phyloP scores from a whole-genome alignment of 2,329 filamentous ascomycete species.

The Rachicladosporium sp. region DNA sequence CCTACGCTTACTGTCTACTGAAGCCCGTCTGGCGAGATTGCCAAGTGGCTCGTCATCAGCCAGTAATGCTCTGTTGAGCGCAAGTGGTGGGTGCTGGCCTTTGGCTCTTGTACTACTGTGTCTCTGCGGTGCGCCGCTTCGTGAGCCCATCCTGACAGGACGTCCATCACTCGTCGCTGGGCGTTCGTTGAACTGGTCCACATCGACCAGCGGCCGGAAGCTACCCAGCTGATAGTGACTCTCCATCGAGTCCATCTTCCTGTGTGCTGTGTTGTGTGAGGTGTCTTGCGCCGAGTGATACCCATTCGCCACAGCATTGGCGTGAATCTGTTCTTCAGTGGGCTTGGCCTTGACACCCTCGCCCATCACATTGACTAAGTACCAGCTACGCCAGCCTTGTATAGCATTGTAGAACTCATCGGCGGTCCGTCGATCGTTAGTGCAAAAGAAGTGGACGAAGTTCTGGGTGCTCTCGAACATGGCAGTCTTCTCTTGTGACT shows the following conservation, averaged over 20 bases:
- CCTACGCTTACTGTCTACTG: slow-evolving; percentile 1
- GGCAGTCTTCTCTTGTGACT: slow-evolving; percentile 78
- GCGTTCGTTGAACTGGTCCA: slow-evolving; percentile 43
- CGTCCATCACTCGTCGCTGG: slow-evolving; percentile 1
- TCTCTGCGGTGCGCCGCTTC: too few species aligned
- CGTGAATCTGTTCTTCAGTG: background rate
- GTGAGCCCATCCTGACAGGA: too few species aligned
- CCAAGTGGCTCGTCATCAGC: slow-evolving; percentile 25
- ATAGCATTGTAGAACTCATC: slow-evolving; percentile 58
- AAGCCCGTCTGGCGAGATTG: slow-evolving; percentile 12
- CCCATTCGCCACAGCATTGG: background rate
- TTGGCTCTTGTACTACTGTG: too few species aligned
- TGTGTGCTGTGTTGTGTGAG: slow-evolving; percentile 5
- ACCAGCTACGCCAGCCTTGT: slow-evolving; percentile 84
- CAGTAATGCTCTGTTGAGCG: slow-evolving; percentile 8
- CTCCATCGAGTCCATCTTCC: slow-evolving; percentile 26
- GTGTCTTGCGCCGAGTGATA: slow-evolving; percentile 2
- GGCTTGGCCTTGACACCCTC: slow-evolving; percentile 32
- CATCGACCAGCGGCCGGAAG: slow-evolving; percentile 56
- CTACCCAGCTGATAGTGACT: slow-evolving; percentile 51
- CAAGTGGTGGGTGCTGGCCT: too few species aligned
- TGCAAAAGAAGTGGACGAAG: slow-evolving; percentile 85
- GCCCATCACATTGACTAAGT: slow-evolving; percentile 62
- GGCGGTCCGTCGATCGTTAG: slow-evolving; percentile 56
- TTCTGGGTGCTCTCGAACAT: slow-evolving; percentile 74